Evolutionary conservation across 768 basidiomycete genomes (phyloP).

Genomic region (Coprinopsis cinerea): DNA sequence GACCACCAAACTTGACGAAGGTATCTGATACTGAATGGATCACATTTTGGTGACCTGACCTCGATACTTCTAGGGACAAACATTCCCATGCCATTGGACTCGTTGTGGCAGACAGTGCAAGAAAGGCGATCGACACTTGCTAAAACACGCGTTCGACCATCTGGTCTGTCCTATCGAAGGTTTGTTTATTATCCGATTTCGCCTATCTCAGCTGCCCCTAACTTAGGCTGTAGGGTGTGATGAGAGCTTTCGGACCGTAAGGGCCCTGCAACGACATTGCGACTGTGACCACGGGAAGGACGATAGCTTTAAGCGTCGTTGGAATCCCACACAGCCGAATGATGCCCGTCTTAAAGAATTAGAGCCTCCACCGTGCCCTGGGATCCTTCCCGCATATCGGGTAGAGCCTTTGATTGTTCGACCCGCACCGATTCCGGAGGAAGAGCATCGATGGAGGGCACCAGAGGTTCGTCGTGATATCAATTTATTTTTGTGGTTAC

Average conservation of each 20-base stretch:
- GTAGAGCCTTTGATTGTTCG: conserved; percentile 37
- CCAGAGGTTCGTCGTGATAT: conserved; percentile 41
- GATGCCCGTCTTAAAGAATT: too few relatives aligned
- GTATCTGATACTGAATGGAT: conserved; percentile 14
- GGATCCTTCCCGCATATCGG: conserved; percentile 44
- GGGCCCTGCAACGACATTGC: too few relatives aligned
- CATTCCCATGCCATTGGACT: conserved; percentile 50
- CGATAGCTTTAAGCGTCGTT: too few relatives aligned
- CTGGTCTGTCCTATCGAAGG: conserved; percentile 49
- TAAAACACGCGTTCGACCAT: conserved; percentile 41
- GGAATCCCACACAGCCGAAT: too few relatives aligned
- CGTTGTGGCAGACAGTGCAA: conserved; percentile 42
- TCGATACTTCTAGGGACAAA: conserved; percentile 12
- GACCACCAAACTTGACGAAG: conserved; percentile 11
- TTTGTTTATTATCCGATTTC: conserved; percentile 19
- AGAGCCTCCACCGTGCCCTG: conserved; percentile 33
- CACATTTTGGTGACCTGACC: conserved; percentile 7
- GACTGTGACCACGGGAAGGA: too few relatives aligned
- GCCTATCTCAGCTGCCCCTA: conserved; percentile 6
- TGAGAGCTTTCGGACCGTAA: conserved; percentile 38
- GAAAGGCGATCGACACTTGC: conserved; percentile 40
- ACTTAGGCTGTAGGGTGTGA: conserved; percentile 41
- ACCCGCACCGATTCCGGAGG: conserved; percentile 40
- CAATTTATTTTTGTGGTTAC: neutral
- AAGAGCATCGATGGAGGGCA: conserved; percentile 44